Evolutionary conservation across 495 filamentous ascomycete species (phyloP).

Genomic region (Penicilliopsis zonata): DNA sequence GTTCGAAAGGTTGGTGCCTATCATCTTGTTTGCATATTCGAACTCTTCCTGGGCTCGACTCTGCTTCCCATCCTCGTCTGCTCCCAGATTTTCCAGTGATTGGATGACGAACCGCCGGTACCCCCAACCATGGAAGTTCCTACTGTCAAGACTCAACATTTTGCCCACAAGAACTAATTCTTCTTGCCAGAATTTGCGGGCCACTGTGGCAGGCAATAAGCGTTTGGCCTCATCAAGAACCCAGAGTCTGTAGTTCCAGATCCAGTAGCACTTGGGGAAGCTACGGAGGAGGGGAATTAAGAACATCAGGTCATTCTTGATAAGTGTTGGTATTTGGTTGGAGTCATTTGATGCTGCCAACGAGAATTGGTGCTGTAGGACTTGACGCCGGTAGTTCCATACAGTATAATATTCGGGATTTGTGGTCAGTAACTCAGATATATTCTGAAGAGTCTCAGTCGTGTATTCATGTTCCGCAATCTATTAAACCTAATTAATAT

Average conservation of each 20-base stretch:
- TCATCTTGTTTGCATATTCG: constrained; percentile 81
- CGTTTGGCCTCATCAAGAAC: constrained; percentile 57
- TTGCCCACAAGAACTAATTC: constrained; percentile 72
- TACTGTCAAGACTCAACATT: constrained; percentile 74
- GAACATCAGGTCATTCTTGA: constrained; percentile 63
- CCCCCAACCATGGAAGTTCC: constrained; percentile 97
- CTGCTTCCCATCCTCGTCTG: constrained; percentile 22
- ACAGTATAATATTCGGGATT: constrained; percentile 98
- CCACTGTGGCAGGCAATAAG: constrained; percentile 39
- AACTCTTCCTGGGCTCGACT: constrained; percentile 73
- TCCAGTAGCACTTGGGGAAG: constrained; percentile 97
- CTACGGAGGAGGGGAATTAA: constrained; percentile 71
- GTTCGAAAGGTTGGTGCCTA: constrained; percentile 71
- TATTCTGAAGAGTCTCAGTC: constrained; percentile 55
- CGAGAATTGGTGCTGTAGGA: constrained; percentile 38
- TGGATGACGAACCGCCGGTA: constrained; percentile 70
- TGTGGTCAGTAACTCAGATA: constrained; percentile 63
- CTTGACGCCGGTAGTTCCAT: constrained; percentile 86
- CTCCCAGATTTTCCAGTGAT: constrained; percentile 46
- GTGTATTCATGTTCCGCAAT: constrained; percentile 49
- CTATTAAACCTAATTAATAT: constrained; percentile 15
- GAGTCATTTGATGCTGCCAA: constrained; percentile 9
- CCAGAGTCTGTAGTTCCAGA: constrained; percentile 97
- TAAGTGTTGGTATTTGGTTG: constrained; percentile 32
- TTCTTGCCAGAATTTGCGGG: constrained; percentile 62